Base-by-base conservation (phyloP, 306 rosid species). In the Prunus fruticosa region DNA sequence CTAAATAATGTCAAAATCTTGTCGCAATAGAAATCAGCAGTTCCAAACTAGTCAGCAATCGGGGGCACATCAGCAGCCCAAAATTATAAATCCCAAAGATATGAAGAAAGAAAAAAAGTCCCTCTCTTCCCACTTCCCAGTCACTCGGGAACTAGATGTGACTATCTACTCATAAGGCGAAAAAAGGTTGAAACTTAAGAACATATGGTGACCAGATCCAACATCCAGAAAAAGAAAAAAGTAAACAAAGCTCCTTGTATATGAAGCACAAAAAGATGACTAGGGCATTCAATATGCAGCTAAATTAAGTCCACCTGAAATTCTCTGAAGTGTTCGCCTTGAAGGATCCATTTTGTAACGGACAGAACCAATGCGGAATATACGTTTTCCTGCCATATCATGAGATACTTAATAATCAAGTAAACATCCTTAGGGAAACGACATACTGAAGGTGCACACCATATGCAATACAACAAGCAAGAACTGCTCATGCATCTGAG, bases 301-400 rank as follows among this genome's bases (percentile, higher is more conserved):
- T 22, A 76, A 25, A 49, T 11, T 43, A 49, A 69, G 62, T 43
- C 67, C 83, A 93, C 96, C 93, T 91, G 91, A 84, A 82, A 93
- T 88, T 82, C 95, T 89, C 79, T 91, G 89, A 77, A 93, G 96
- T 58, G 96, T 89, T 84, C 87, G 86, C 86, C 89, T 89, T 20
- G 98, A 89, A 78, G 95, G 85, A 82, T 93, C 96, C 98, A 93
- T 91, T 83, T 80, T 88, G 82, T 91, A 89, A 15, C 91, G 93
- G 77, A 86, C 82, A 65, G 82, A 82, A 41, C 91, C 96, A 86
- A 91, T 64, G 30, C 96, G 96, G 74, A 91, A 93, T 82, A 91
- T 88, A 9, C 91, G 86, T 77, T 86, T 93, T 81, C 94, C 93
- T 93, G 85, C 85, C 85, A 75, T 80, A 79, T 75, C 69, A 79